A percentile compares a stretch with the other conserved stretches of the same genome.
phyloP scores from a whole-genome alignment of 2,329 filamentous ascomycete genomes.

The Beauveria pseudobassiana region DNA sequence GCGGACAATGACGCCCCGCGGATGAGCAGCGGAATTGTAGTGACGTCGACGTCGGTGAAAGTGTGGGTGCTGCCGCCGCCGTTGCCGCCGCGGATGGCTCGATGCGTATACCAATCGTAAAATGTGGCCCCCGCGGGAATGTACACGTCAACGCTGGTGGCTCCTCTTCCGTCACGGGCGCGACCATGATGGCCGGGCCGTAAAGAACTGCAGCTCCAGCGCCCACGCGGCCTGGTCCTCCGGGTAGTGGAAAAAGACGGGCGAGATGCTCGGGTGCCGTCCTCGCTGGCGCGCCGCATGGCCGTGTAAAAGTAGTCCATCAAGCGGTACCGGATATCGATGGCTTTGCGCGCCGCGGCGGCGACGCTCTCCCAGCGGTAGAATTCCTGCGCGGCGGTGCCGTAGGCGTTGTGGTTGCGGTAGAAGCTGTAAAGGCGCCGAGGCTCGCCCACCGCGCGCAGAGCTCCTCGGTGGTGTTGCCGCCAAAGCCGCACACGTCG shows the following conservation, averaged over 20 bases:
- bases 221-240: conserved; percentile 32
- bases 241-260: conserved; percentile 63
- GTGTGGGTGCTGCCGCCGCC: conserved; percentile 25
- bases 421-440: conserved; percentile 60
- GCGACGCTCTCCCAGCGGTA: conserved; percentile 59
- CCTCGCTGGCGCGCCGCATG: conserved; percentile 50
- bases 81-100: conserved; percentile 41
- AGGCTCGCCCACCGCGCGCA: conserved; percentile 61
- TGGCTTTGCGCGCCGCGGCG: conserved; percentile 55
- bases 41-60: conserved; percentile 40
- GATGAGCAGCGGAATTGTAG: conserved; percentile 65
- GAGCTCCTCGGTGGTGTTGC: conserved; percentile 51
- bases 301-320: conserved; percentile 72
- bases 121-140: conserved; percentile 38
- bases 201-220: conserved; percentile 39
- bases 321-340: conserved; percentile 60
- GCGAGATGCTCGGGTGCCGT: conserved; percentile 66
- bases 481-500: conserved; percentile 72
- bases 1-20: conserved; percentile 56
- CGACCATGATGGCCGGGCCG: conserved; percentile 35
- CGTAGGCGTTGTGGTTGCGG: conserved; percentile 53
- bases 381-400: conserved; percentile 47
- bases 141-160: conserved; percentile 35
- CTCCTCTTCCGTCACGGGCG: conserved; percentile 36
- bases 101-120: conserved; percentile 42